Base-by-base conservation (phyloP, 2,329 filamentous ascomycete species). In the Amesomyces nigricolor region DNA sequence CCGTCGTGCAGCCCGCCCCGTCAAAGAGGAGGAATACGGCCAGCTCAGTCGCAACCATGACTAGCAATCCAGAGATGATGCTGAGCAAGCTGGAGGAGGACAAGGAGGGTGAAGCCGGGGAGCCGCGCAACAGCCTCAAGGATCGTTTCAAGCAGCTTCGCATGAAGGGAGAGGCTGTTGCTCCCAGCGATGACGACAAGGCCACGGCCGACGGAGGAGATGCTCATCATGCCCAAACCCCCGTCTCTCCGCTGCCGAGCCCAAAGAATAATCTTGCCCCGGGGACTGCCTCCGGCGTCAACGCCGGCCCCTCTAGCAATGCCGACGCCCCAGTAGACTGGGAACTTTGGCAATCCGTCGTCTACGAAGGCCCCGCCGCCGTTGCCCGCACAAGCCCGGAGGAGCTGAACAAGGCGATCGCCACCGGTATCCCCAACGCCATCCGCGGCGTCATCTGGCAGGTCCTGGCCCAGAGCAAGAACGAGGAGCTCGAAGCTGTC, bases 391-490 rank as follows among this genome's bases (percentile, higher is more conserved):
- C 90, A 4, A 96, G 91, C 66, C 80, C 92, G 0, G 89, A 95
- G 65, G 91, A 96, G 68, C 75, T 99, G 55, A 96, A 92, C 67
- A 83, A 81, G 62, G 91, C 94, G 19, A 96, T 99, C 64, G 89
- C 92, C 48, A 88, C 87, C 39, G 94, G 94, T 32, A 99, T 99
- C 55, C 94, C 94, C 1, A 91, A 87, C 62, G 92, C 91, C 3
- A 96, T 99, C 59, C 86, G 94, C 56, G 95, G 94, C n/a, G 94
- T 99, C 2, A 91, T 99, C 49, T 99, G 94, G 94, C 94, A 99
- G 72, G 92, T 97, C 7, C 75, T 99, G 59, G 91, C 94, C 3
- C 90, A 96, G 67, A 96, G 91, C 73, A 95, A 96, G 71, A 95
- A 90, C 64, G 87, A 92, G 58, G 90, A 95, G 44, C 75, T 99